A percentile compares a stretch with the other conserved stretches of the same genome.
phyloP scores from a whole-genome alignment of 345 rosid genomes.

The Eucalyptus camaldulensis region DNA sequence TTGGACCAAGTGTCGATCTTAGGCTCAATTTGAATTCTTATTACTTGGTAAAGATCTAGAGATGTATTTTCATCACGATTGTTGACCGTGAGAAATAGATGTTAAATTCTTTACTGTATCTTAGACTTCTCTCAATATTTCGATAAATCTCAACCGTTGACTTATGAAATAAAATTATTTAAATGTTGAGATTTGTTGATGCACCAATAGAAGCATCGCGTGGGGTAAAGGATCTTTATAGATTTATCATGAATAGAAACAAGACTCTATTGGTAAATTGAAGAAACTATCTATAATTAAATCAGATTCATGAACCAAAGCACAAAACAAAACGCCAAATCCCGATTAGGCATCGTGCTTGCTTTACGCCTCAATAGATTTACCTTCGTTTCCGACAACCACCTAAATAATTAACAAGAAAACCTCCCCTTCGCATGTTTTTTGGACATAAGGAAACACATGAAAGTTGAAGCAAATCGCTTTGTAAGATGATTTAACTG shows the following conservation, averaged over 20 bases:
- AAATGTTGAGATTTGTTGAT: background rate
- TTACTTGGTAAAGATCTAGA: background rate
- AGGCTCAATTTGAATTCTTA: background rate
- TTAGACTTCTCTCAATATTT: accelerated
- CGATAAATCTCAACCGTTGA: background rate
- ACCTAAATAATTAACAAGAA: background rate
- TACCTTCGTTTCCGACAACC: background rate
- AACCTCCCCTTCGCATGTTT: background rate
- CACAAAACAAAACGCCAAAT: background rate
- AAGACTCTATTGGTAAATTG: background rate
- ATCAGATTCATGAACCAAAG: background rate
- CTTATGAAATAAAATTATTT: background rate
- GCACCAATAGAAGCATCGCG: too few species aligned
- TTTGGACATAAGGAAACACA: background rate
- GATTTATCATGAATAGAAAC: background rate
- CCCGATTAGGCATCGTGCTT: background rate
- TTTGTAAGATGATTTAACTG: background rate
- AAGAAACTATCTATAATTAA: background rate
- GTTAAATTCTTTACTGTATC: accelerated
- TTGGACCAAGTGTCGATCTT: background rate
- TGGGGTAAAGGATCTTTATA: background rate
- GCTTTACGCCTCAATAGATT: background rate
- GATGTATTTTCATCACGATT: accelerated
- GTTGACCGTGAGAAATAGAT: background rate
- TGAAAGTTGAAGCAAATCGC: background rate